Evolutionary conservation across 1,284 basidiomycete species (phyloP).

Genomic region (Rugosomyces carneus): DNA sequence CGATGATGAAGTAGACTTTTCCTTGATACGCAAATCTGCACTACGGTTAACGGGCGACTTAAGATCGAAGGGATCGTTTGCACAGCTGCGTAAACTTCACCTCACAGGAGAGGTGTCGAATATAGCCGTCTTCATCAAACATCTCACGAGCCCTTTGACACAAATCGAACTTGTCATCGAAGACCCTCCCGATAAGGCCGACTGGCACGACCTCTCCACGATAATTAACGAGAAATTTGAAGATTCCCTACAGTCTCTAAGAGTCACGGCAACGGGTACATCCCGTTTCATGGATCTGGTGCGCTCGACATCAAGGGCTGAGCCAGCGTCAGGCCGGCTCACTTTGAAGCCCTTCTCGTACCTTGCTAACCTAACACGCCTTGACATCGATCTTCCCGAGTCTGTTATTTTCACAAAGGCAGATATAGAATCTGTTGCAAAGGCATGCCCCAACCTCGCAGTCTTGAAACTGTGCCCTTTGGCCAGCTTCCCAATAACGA

Average conservation of each 20-base stretch:
- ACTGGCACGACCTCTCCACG: slow-evolving; percentile 64
- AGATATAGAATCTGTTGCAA: slow-evolving; percentile 53
- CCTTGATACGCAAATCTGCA: slow-evolving; percentile 60
- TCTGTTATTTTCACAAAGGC: slow-evolving; percentile 55
- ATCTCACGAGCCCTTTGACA: slow-evolving; percentile 52
- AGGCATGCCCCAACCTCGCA: slow-evolving; percentile 61
- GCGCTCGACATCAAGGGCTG: slow-evolving; percentile 57
- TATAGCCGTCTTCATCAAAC: slow-evolving; percentile 62
- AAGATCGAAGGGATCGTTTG: slow-evolving; percentile 48
- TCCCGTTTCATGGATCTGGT: slow-evolving; percentile 63
- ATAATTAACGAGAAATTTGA: slow-evolving; percentile 58
- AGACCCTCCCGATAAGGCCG: slow-evolving; percentile 63
- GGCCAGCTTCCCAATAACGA: slow-evolving; percentile 49
- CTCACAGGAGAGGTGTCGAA: slow-evolving; percentile 64
- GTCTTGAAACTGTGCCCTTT: slow-evolving; percentile 57
- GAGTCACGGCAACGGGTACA: slow-evolving; percentile 52
- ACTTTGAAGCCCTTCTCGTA: slow-evolving; percentile 52
- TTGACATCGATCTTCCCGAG: slow-evolving; percentile 72
- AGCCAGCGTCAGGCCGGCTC: slow-evolving; percentile 47
- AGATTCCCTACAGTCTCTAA: slow-evolving; percentile 50
- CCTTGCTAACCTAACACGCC: slow-evolving; percentile 46
- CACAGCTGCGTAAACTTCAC: slow-evolving; percentile 50
- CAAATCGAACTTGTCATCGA: slow-evolving; percentile 68
- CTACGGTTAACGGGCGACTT: slow-evolving; percentile 52
- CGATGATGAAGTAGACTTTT: slow-evolving; percentile 65